These are phyloP conservation scores for Rhynchosporium secalis DNA, from an alignment of 2,329 filamentous ascomycete genomes.

Conservation along the genomic window DNA sequence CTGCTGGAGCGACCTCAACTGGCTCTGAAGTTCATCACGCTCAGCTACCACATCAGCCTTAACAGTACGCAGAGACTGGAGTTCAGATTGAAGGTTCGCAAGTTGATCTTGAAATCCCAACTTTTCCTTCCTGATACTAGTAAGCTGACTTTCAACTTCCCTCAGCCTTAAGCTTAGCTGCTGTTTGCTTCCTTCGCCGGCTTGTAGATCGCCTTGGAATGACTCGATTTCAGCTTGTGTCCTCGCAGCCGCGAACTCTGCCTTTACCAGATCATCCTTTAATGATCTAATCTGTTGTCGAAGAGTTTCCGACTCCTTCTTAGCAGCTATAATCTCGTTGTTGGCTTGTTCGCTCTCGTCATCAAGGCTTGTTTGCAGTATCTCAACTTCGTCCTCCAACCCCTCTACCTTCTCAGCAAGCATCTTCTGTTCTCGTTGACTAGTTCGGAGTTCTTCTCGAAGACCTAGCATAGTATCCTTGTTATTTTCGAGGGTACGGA, in stretches of 20 bases:
- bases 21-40: constrained; percentile 64
- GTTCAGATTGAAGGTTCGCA: constrained; percentile 57
- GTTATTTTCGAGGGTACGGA: constrained; percentile 63
- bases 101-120: constrained; percentile 64
- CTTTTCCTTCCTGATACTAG: constrained; percentile 59
- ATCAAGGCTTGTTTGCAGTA: constrained; percentile 57
- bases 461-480: constrained; percentile 65
- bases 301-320: constrained; percentile 45
- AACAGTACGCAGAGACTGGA: constrained; percentile 57
- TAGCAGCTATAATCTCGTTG: constrained; percentile 47
- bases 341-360: constrained; percentile 64
- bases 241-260: constrained; percentile 35
- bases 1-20: constrained; percentile 56
- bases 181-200: constrained; percentile 46
- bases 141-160: constrained; percentile 59
- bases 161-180: constrained; percentile 57
- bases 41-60: constrained; percentile 62
- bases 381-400: constrained; percentile 75
- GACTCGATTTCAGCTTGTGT: constrained; percentile 37
- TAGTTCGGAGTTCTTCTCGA: constrained; percentile 69
- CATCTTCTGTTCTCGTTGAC: constrained; percentile 61
- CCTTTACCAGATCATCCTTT: constrained; percentile 39
- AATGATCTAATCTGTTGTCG: constrained; percentile 45
- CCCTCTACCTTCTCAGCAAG: constrained; percentile 65
- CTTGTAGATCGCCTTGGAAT: constrained; percentile 36